Base-by-base conservation (phyloP, 2,329 filamentous ascomycete species). In the Neofusicoccum sp. region DNA sequence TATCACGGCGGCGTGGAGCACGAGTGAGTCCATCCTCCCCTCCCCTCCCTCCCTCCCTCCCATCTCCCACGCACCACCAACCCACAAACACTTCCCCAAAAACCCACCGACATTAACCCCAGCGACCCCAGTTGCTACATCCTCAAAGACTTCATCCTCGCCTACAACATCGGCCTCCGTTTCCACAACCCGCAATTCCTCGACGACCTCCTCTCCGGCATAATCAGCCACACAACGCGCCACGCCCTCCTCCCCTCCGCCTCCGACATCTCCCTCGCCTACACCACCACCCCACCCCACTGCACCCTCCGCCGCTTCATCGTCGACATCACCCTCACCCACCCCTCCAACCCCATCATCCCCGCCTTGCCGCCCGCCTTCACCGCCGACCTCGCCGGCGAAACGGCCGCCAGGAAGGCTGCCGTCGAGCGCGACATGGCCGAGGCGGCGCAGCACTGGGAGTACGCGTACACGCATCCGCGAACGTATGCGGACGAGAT, bases 131-230 rank as follows among this genome's bases (percentile, higher is more conserved):
- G 58, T 12, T 22, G 7, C 12, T 11, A 61, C 44, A n/a, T 16
- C 14, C 36, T 61, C 2, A 33, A 41, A 14, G 58, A 61, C 36
- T 49, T 61, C 33, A 61, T 61, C 36, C 58, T 44, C 33, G 45
- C 58, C 22, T 61, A 61, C 45, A 12, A 8, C 28, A 9, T 61
- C 36, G 58, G 36, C 34, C 22, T 39, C 1, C 28, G 14, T 12
- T 31, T 56, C 16, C 33, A 28, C 34, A 61, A 48, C 44, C 45
- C 58, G 4, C 58, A 61, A 14, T 61, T 61, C 58, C 14, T 29
- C 34, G 47, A 61, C 44, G 58, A 48, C 29, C 1, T 61, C 58
- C 34, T 61, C 6, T 39, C 58, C 9, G 58, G 34, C 16, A 41
- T 50, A 45, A 22, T 61, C 16, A 41, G 33, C 4, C 50, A 33